Evolutionary conservation across 768 basidiomycete genomes (phyloP), one percentile per base, ranked within the genome.

Genomic region (Mycena rosella): DNA sequence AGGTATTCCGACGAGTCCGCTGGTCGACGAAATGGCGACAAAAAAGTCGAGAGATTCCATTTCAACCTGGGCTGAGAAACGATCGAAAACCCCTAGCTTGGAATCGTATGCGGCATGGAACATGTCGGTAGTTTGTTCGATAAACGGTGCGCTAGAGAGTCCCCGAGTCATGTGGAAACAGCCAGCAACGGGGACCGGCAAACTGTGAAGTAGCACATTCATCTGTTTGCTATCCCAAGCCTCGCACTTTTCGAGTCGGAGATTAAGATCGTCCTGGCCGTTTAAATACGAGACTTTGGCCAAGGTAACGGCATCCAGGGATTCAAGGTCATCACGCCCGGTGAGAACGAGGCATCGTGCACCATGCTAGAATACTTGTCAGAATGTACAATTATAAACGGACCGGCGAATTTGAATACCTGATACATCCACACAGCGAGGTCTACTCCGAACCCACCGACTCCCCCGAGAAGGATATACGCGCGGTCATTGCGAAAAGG

Each of bases 361-460:
- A 2, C 65, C 65, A n/a, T 67, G 58, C 65, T 67, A 48, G 0
- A 27, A n/a, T n/a, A 49, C 5, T 7, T 13, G n/a, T 56, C 24
- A 45, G 52, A 36, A 13, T 5, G 15, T 27, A 29, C 17, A 10
- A 30, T 17, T 13, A 3, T 18, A 6, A 2, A 13, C 4, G 26
- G 26, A 22, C 9, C 0, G 22, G 30, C 29, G 22, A 20, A 7
- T 17, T 5, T 34, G 11, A 34, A 34, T 52, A 60, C 65, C 51
- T 60, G 65, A 40, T 60, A 66, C 58, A 66, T 45, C 56, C 64
- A 65, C 11, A 65, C 64, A 32, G 64, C 64, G 2, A 65, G 22
- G 42, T 65, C 64, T 5, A 65, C 17, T 1, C 64, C 64, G 2
- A 65, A 40, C 18, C 64, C 64, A 10, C 64, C 57, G 13, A 65